These are phyloP conservation scores for Phyllostachys edulis DNA, from an alignment of 176 grass and related monocot species.

Conservation along the genomic window DNA sequence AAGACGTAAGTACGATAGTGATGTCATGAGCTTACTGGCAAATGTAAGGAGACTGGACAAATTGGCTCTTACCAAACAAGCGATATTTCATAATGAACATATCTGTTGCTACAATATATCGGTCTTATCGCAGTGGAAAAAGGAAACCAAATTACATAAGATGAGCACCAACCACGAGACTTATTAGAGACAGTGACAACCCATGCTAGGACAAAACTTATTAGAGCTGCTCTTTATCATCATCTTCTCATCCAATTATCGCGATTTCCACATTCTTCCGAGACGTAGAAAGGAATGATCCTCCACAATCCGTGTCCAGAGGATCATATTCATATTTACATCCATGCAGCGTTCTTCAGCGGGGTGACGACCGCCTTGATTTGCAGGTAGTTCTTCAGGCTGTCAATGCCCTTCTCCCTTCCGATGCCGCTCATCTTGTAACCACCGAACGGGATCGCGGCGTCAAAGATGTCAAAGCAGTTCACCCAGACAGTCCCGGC, in stretches of 20 bases:
- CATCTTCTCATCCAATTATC: background rate
- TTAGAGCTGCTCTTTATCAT: background rate
- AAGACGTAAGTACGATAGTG: no score
- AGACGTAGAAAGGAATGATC: background rate
- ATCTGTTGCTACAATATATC: conserved; percentile 22
- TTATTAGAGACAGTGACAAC: conserved; percentile 34
- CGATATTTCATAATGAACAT: background rate
- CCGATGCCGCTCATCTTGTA: conserved; percentile 94
- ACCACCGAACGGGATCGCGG: conserved; percentile 77
- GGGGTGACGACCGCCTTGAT: conserved; percentile 79
- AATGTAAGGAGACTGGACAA: background rate
- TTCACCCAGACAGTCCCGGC: conserved; percentile 83
- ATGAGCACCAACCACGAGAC: background rate
- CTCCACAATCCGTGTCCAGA: background rate
- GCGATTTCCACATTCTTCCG: background rate
- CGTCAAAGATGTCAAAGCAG: conserved; percentile 85
- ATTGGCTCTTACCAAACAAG: background rate
- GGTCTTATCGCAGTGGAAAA: background rate
- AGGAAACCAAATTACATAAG: conserved; percentile 21
- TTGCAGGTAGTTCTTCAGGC: conserved; percentile 91
- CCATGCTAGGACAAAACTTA: conserved; percentile 29
- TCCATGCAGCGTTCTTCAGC: conserved; percentile 72
- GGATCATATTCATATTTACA: conserved; percentile 40
- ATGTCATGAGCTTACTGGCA: background rate
- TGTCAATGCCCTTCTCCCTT: conserved; percentile 92